Evolutionary conservation across 2,329 filamentous ascomycete species (phyloP), one percentile per base, ranked within the genome.

Genomic region (Penicillium polonicum): DNA sequence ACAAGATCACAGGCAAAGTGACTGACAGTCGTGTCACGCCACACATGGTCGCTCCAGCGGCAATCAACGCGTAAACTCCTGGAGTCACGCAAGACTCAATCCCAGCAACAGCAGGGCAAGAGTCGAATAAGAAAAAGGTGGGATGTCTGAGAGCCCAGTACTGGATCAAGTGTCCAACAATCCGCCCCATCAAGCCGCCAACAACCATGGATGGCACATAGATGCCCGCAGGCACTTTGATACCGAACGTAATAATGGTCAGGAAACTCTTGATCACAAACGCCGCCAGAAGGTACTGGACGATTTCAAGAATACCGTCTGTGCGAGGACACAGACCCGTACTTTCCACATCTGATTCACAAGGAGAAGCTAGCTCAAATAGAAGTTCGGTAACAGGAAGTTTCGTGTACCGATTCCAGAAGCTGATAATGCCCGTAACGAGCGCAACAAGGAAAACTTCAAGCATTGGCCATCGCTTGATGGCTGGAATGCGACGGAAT

Each of bases 141-240:
- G 91, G 89, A 68, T 87, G 89, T 31, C 82, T 83, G 56, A 95
- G 80, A 6, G 93, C 91, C 52, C 90, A 75, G 76, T 89, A 92
- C 72, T 97, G 93, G 0, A 92, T 86, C 7, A 87, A 74, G 72
- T 97, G 94, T 1, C 94, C 94, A 13, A 96, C 85, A 44, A 94
- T 87, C 8, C 93, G 87, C 31, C 93, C 93, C 79, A 96, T 88
- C 19, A 99, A 79, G 69, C 94, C 94, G 63, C 94, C 94, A 19
- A 97, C 91, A 29, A 97, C 94, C 94, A 99, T 99, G 67, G 93
- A 97, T 3, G 94, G 94, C 2, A 99, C 92, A 68, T 99, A 99
- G 65, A 99, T 97, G 62, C 94, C 94, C 1, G 93, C 92, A 10
- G 94, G 94, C 0, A 97, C 87, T 81, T 97, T 97, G 70, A 97